A percentile compares a stretch with the other conserved stretches of the same genome.
Conservation (phyloP, 1,284 basidiomycete species). For the Pseudozyma hubeiensis region DNA sequence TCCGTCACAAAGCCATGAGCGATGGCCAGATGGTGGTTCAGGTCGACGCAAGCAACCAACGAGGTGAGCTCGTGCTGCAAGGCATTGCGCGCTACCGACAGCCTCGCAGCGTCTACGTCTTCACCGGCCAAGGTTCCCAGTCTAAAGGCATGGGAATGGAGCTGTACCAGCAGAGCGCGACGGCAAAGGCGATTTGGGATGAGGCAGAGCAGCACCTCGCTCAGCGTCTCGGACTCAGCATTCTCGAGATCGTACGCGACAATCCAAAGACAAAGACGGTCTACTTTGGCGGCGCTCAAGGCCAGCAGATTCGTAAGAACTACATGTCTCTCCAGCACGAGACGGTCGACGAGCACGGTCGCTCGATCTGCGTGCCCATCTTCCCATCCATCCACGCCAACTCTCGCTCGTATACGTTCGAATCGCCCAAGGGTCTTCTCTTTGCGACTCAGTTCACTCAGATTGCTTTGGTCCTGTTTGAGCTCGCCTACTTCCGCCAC, state of each 20-base stretch:
- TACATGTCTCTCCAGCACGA: conserved; percentile 99
- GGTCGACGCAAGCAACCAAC: conserved; percentile 85
- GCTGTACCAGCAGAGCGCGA: conserved; percentile 89
- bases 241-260: conserved; percentile 81
- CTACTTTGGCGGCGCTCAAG: conserved; percentile 98
- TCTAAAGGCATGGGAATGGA: conserved; percentile 99
- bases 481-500: conserved; percentile 96
- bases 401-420: conserved; percentile 82
- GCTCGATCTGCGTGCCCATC: conserved; percentile 70
- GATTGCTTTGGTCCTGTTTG: conserved; percentile 91
- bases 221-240: conserved; percentile 92
- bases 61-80: conserved; percentile 88
- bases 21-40: conserved; percentile 80
- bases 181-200: conserved; percentile 96
- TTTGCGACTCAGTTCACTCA: conserved; percentile 99
- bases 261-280: conserved; percentile 77
- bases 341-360: conserved; percentile 86
- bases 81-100: conserved; percentile 93
- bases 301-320: conserved; percentile 93
- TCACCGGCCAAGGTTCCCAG: conserved; percentile 98
- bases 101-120: conserved; percentile 85
- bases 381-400: conserved; percentile 58
- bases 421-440: conserved; percentile 90
- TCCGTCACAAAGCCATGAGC: conserved; percentile 70
- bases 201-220: conserved; percentile 89